Conservation (phyloP, 441 rosid species). For the Gossypium trilobum region DNA sequence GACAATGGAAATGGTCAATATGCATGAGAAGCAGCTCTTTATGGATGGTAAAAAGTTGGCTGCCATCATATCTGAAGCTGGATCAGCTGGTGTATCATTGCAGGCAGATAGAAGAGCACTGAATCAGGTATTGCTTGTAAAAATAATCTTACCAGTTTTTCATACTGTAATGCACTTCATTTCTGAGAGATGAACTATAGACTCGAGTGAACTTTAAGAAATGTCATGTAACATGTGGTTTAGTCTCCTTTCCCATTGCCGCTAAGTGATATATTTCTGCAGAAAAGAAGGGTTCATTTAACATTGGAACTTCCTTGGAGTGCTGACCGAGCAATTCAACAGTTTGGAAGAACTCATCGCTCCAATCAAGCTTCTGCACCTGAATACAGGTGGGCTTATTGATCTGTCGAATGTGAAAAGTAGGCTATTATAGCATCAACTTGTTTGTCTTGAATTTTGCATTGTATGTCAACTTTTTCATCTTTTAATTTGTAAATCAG, state of each 20-base stretch:
- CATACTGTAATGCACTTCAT: not conserved
- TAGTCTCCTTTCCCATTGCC: not conserved
- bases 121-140: conserved; percentile 58
- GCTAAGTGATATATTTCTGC: conserved; percentile 18
- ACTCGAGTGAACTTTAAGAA: conserved; percentile 1
- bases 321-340: conserved; percentile 99
- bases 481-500: not conserved
- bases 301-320: conserved; percentile 99
- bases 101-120: conserved; percentile 94
- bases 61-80: conserved; percentile 98
- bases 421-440: not conserved
- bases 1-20: conserved; percentile 98
- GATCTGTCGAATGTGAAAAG: not conserved
- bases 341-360: conserved; percentile 96
- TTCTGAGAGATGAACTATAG: not conserved
- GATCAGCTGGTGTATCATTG: conserved; percentile 97
- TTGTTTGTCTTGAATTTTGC: conserved; percentile 3
- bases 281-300: conserved; percentile 95
- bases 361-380: conserved; percentile 99
- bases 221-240: not conserved
- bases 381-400: conserved; percentile 62
- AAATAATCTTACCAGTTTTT: not conserved
- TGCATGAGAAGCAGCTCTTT: conserved; percentile 96
- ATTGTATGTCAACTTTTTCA: not conserved
- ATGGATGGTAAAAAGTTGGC: conserved; percentile 96